Conservation (phyloP, 2,329 filamentous ascomycete genomes). For the Trichoderma hamatum region DNA sequence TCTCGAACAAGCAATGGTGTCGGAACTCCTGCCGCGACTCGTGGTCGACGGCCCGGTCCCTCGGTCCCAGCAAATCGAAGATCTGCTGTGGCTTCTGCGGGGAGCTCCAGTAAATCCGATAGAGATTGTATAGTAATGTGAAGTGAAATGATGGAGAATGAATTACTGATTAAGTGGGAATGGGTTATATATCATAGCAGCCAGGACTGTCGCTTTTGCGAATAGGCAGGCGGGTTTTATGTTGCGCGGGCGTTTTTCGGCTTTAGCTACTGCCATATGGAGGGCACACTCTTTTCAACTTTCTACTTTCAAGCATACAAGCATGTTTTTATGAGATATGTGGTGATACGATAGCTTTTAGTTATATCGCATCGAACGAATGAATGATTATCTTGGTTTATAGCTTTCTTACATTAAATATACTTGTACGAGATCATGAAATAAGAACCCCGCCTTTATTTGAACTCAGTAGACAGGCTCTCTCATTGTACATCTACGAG, state of each 20-base stretch:
- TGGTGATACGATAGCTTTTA: not conserved
- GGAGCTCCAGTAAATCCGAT: conserved; percentile 33
- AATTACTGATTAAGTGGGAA: not conserved
- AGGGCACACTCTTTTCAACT: not conserved
- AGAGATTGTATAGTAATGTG: conserved; percentile 55
- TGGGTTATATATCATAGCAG: not conserved
- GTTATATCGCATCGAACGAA: not conserved
- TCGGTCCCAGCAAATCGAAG: conserved; percentile 34
- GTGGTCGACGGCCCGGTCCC: conserved; percentile 29
- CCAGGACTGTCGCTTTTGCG: not conserved
- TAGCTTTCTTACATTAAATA: not conserved
- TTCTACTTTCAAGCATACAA: not conserved
- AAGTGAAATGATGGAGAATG: conserved; percentile 16
- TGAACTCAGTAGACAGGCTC: not conserved
- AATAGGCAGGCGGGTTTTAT: not conserved
- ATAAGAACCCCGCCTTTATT: not conserved
- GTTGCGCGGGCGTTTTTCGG: not conserved
- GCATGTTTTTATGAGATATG: not conserved
- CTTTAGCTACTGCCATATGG: not conserved
- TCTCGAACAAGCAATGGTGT: conserved; percentile 4
- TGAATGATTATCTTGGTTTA: not conserved
- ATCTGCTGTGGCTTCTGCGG: conserved; percentile 32
- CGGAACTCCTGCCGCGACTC: not conserved
- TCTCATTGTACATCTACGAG: not conserved
- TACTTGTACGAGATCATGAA: not conserved